These are phyloP conservation scores for Trametes sanguinea DNA, from an alignment of 768 basidiomycete species.

Conservation along the genomic window DNA sequence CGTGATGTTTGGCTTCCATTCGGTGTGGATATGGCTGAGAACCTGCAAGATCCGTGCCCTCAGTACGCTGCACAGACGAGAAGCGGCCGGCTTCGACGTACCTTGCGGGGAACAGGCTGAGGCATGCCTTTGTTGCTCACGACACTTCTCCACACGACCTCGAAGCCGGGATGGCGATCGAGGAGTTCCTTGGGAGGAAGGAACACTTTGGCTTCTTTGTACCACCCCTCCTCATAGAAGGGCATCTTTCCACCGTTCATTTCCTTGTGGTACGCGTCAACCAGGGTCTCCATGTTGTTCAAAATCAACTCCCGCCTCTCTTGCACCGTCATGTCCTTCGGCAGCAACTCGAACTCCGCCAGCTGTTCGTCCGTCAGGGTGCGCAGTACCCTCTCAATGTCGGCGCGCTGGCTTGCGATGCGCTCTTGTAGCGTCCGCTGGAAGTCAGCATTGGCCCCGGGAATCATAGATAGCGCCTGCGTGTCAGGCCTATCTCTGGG, in stretches of 20 bases:
- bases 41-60: not conserved
- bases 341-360: not conserved
- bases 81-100: not conserved
- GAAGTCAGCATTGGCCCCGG: not conserved
- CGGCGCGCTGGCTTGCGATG: not conserved
- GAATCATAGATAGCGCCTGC: not conserved
- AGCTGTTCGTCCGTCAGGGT: not conserved
- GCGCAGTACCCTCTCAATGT: not conserved
- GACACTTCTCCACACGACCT: conserved; percentile 13
- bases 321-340: not conserved
- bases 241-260: not conserved
- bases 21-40: not conserved
- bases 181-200: conserved; percentile 31
- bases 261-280: not conserved
- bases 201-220: conserved; percentile 25
- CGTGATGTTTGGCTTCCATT: conserved; percentile 20
- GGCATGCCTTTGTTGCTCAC: not conserved
- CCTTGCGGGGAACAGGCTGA: not conserved
- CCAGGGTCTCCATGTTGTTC: not conserved
- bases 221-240: conserved; percentile 29
- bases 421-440: not conserved
- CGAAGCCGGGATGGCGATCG: conserved; percentile 29
- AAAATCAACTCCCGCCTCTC: not conserved
- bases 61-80: not conserved
- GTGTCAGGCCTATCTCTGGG: not conserved